Percentiles rank a stretch among this genome's conserved stretches.
Conservation (phyloP, 257 asterid species). For the Jasminum sambac region DNA sequence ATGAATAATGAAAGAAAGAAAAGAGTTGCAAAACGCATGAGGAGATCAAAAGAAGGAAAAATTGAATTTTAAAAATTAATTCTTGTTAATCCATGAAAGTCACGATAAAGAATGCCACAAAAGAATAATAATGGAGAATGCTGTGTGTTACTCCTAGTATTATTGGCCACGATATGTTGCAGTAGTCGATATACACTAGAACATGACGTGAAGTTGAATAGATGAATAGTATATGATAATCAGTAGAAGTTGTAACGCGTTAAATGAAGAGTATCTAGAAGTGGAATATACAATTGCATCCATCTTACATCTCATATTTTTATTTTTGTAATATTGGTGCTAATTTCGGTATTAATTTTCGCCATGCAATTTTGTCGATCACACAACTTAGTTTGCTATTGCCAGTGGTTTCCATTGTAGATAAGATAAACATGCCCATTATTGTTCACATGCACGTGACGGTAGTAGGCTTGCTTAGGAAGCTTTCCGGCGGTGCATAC, state of each 20-base stretch:
- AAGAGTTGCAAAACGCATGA: too few species aligned
- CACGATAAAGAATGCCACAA: too few species aligned
- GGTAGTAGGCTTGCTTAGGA: slow-evolving; percentile 35
- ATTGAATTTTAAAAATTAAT: too few species aligned
- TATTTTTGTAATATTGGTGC: neutral
- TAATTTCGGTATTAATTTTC: neutral
- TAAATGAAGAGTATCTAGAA: slow-evolving; percentile 6
- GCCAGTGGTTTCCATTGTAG: slow-evolving; percentile 60
- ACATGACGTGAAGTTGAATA: neutral
- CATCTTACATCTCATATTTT: slow-evolving; percentile 26
- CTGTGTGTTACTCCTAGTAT: neutral
- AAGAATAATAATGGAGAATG: too few species aligned
- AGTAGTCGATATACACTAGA: neutral
- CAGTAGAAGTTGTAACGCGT: neutral
- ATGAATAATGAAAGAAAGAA: too few species aligned
- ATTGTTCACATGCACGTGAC: slow-evolving; percentile 35
- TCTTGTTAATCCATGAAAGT: too few species aligned
- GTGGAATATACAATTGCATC: slow-evolving; percentile 25
- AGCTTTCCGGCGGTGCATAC: slow-evolving; percentile 40
- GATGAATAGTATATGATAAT: neutral
- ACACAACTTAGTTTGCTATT: slow-evolving; percentile 24
- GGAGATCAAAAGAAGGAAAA: too few species aligned
- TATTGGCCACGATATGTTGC: neutral
- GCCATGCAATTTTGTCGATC: neutral
- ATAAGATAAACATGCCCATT: slow-evolving; percentile 43